Conservation (phyloP, 2,329 filamentous ascomycete genomes). For the Fusarium oligoseptatum region DNA sequence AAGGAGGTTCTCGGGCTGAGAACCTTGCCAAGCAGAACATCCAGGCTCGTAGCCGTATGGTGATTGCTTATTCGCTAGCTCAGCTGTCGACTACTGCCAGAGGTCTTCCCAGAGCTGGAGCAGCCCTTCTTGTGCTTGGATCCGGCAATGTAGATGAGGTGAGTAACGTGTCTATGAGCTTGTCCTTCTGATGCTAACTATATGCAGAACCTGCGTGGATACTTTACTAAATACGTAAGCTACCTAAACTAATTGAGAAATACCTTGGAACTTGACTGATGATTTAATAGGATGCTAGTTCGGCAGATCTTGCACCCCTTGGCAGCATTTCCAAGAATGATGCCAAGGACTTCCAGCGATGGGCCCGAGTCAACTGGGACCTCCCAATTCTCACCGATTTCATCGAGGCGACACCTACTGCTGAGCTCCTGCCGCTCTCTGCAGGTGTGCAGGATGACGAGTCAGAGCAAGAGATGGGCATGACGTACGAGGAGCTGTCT, state of each 20-base stretch:
- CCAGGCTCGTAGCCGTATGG: background rate
- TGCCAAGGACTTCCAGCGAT: slow-evolving; percentile 73
- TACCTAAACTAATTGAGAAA: background rate
- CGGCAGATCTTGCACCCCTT: slow-evolving; percentile 69
- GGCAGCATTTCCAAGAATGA: slow-evolving; percentile 70
- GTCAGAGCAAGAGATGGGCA: slow-evolving; percentile 54
- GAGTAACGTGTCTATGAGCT: slow-evolving; percentile 41
- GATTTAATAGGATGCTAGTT: slow-evolving; percentile 33
- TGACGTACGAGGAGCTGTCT: slow-evolving; percentile 58
- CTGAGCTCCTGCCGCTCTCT: slow-evolving; percentile 62
- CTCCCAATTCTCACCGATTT: slow-evolving; percentile 75
- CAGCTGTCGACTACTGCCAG: slow-evolving; percentile 37
- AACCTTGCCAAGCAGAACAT: slow-evolving; percentile 64
- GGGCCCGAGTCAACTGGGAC: slow-evolving; percentile 66
- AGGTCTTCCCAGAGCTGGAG: slow-evolving; percentile 33
- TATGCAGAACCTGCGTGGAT: background rate
- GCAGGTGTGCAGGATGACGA: slow-evolving; percentile 57
- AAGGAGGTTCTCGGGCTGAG: slow-evolving; percentile 63
- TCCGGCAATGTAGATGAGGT: slow-evolving; percentile 10
- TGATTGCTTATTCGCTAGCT: slow-evolving; percentile 53
- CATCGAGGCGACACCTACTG: slow-evolving; percentile 68
- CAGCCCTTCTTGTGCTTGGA: slow-evolving; percentile 31
- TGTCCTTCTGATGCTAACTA: background rate
- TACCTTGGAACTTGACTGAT: background rate
- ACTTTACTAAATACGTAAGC: background rate